Conservation (phyloP, 306 rosid species). For the Medicago arabica region DNA sequence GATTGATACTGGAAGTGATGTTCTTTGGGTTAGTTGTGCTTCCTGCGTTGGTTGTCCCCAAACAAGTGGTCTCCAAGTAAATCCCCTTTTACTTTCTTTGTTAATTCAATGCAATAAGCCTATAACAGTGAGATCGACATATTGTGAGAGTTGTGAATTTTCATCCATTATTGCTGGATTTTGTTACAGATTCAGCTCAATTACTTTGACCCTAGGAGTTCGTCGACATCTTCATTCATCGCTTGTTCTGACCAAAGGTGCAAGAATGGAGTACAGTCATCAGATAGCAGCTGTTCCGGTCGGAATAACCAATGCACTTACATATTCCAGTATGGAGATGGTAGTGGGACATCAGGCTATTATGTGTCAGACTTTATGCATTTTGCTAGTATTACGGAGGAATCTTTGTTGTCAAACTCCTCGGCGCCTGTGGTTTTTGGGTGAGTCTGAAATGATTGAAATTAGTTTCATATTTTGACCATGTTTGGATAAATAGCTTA, state of each 20-base stretch:
- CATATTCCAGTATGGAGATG: slow-evolving; percentile 87
- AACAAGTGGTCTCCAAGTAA: slow-evolving; percentile 75
- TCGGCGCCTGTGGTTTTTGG: slow-evolving; percentile 79
- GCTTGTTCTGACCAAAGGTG: slow-evolving; percentile 82
- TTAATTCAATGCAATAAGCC: slow-evolving; percentile 7
- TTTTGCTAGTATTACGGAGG: slow-evolving; percentile 63
- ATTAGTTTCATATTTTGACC: not conserved
- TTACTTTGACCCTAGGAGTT: slow-evolving; percentile 75
- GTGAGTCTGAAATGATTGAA: slow-evolving; percentile 49
- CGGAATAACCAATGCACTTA: slow-evolving; percentile 75
- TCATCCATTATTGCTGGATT: slow-evolving; percentile 28
- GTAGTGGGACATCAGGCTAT: slow-evolving; percentile 87
- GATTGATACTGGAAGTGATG: slow-evolving; percentile 96
- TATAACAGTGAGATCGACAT: not conserved
- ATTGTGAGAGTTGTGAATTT: slow-evolving; percentile 5
- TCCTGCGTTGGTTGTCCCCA: slow-evolving; percentile 88
- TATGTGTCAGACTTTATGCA: slow-evolving; percentile 76
- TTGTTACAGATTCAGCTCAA: slow-evolving; percentile 70
- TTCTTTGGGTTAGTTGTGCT: slow-evolving; percentile 92
- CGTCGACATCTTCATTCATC: slow-evolving; percentile 69
- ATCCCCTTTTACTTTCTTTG: not conserved
- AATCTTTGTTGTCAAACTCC: slow-evolving; percentile 53
- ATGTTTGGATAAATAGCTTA: not conserved
- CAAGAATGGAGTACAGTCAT: slow-evolving; percentile 57
- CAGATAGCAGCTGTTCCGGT: slow-evolving; percentile 68